Base-by-base conservation (phyloP, 192 early-diverging fungal genomes). In the Polychytrium aggregatum region DNA sequence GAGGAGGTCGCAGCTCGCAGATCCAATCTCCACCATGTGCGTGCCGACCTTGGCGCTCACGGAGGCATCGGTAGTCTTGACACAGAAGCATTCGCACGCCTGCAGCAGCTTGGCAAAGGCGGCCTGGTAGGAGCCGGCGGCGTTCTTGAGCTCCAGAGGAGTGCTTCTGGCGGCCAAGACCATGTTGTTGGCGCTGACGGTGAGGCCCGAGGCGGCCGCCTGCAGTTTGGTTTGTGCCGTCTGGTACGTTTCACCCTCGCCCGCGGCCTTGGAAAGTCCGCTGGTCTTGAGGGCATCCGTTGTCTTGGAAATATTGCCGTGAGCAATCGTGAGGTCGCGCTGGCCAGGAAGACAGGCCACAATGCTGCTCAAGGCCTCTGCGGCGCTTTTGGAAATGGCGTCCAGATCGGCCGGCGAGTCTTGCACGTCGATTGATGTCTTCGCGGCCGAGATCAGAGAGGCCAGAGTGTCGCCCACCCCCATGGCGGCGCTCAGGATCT, bases 171-270 rank as follows among this genome's bases (percentile, higher is more conserved):
- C 31, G 0, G 67, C 66, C 6, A 39, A 27, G n/a, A 48, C 44
- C 13, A 74, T 42, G 6, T 29, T 43, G 40, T 74, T 69, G 17
- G 55, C 61, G 11, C 63, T 50, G 11, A 62, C 60, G 18, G 50
- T 58, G 20, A 74, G 26, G 3, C 33, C 48, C 20, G 62, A 46
- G 0, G 56, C 60, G 9, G 59, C 44, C 1, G 65, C 37, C 50
- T 65, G 62, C 8, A 74, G 30, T 29, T 57, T 57, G 11, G 24
- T 67, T 53, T 73, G 70, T 10, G 65, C 62, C 14, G 48, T 24
- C 26, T 51, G 48, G 41, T 56, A 73, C 0, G 45, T 35, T 30
- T 46, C 62, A 7, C 29, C 44, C 1, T 4, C 25, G 0, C 16
- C 11, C 11, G 25, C 28, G 16, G 33, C 39, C 10, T 42, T 40